Conservation (phyloP, 1,139 yeast genomes). For the Sugiyamaella novakii region DNA sequence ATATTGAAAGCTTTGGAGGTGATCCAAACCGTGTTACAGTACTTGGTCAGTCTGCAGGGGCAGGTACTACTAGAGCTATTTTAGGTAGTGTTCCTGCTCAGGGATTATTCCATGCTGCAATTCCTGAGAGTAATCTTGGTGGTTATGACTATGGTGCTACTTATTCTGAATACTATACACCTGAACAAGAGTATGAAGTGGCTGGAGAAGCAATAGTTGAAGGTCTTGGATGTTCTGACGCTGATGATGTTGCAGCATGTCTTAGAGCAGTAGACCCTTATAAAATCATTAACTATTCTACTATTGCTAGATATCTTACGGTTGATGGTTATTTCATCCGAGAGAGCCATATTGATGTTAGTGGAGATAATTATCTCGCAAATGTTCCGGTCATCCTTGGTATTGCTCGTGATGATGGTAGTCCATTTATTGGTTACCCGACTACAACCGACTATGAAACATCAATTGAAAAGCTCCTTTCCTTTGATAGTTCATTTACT, state of each 20-base stretch:
- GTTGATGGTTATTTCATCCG: constrained; percentile 12
- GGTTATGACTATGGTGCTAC: constrained; percentile 12
- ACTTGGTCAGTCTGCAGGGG: constrained; percentile 47
- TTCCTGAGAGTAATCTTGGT: constrained; percentile 14
- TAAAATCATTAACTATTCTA: background rate
- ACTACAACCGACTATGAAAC: constrained; percentile 3
- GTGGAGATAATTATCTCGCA: constrained; percentile 3
- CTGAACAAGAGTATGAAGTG: constrained; percentile 2
- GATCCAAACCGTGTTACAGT: constrained; percentile 43
- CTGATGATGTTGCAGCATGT: constrained; percentile 8
- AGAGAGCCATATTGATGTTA: constrained; percentile 8
- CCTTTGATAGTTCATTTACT: constrained; percentile 4
- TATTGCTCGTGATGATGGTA: constrained; percentile 12
- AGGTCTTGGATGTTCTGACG: background rate
- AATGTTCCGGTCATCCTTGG: constrained; percentile 21
- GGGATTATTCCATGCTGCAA: constrained; percentile 14
- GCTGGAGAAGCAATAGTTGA: constrained; percentile 10
- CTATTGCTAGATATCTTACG: constrained; percentile 10
- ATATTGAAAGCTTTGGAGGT: constrained; percentile 46
- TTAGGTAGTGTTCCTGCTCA: constrained; percentile 11
- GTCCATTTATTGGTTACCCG: constrained; percentile 12
- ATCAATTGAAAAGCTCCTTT: constrained; percentile 3
- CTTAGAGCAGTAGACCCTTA: constrained; percentile 4
- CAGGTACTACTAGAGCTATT: constrained; percentile 25
- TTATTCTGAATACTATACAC: constrained; percentile 8